Conservation (phyloP, 495 filamentous ascomycete genomes). For the Podospora tetraspora region DNA sequence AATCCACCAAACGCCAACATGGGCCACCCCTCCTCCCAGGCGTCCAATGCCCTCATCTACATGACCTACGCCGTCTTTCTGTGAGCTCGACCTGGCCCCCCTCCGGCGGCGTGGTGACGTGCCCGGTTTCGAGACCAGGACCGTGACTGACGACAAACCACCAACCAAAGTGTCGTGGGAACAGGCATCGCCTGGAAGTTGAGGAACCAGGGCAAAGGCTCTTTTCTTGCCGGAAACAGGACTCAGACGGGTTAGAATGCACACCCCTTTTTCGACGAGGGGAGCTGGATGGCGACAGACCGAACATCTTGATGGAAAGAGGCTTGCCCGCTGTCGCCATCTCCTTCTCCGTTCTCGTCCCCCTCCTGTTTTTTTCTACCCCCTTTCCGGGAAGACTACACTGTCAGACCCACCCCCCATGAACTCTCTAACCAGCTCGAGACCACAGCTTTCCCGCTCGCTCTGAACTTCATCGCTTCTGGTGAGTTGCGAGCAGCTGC, state of each 20-base stretch:
- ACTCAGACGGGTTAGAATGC: conserved; percentile 65
- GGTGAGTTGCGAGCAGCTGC: conserved; percentile 56
- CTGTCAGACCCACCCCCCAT: neutral
- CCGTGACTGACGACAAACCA: conserved; percentile 1
- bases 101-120: neutral
- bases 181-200: conserved; percentile 61
- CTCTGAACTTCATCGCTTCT: conserved; percentile 76
- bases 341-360: neutral
- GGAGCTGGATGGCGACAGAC: neutral
- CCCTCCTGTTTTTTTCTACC: conserved; percentile 6
- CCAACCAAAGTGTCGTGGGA: conserved; percentile 49
- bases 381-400: neutral
- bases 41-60: conserved; percentile 73
- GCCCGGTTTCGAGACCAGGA: neutral
- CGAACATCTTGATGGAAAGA: neutral
- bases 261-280: neutral
- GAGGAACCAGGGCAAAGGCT: conserved; percentile 61
- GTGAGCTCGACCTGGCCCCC: conserved; percentile 37
- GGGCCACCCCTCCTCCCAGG: conserved; percentile 62
- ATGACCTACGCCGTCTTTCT: conserved; percentile 66
- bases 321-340: neutral
- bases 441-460: conserved; percentile 59
- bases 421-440: neutral
- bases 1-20: conserved; percentile 33
- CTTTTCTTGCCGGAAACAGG: conserved; percentile 64